A percentile compares a stretch with the other conserved stretches of the same genome.
These are phyloP conservation scores for Ustilago crameri DNA, from an alignment of 1,284 basidiomycete genomes.

Conservation along the genomic window DNA sequence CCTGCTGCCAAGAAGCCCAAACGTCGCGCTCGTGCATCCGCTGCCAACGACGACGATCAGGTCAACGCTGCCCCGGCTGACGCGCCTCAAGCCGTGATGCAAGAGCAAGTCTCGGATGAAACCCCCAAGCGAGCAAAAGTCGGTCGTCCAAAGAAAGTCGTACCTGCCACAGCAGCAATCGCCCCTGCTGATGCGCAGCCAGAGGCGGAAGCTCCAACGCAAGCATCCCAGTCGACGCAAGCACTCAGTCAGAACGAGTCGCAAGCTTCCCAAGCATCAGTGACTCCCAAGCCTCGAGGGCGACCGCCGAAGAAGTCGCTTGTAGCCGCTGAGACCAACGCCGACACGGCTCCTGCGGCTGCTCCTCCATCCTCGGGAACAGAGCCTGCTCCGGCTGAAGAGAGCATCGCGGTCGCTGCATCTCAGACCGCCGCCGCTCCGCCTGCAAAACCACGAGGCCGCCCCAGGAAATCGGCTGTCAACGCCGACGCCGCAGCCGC, in stretches of 20 bases:
- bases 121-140: constrained; percentile 6
- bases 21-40: constrained; percentile 3
- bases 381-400: not conserved
- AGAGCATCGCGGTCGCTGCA: not conserved
- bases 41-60: not conserved
- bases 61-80: not conserved
- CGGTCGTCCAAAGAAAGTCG: constrained; percentile 9
- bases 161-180: not conserved
- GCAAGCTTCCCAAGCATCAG: too few relatives aligned
- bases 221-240: not conserved
- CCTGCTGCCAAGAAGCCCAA: constrained; percentile 24
- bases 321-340: not conserved
- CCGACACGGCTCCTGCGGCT: not conserved
- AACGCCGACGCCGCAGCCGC: too few relatives aligned
- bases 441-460: not conserved
- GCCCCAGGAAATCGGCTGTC: not conserved
- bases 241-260: too few relatives aligned
- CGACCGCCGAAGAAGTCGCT: too few relatives aligned
- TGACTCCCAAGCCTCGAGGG: too few relatives aligned
- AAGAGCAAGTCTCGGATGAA: constrained; percentile 6
- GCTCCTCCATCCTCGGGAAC: not conserved
- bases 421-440: not conserved
- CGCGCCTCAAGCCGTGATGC: not conserved
- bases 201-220: too few relatives aligned
- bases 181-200: too few relatives aligned